Evolutionary conservation across 2,329 filamentous ascomycete species (phyloP).

Genomic region (Aciculosporium take): DNA sequence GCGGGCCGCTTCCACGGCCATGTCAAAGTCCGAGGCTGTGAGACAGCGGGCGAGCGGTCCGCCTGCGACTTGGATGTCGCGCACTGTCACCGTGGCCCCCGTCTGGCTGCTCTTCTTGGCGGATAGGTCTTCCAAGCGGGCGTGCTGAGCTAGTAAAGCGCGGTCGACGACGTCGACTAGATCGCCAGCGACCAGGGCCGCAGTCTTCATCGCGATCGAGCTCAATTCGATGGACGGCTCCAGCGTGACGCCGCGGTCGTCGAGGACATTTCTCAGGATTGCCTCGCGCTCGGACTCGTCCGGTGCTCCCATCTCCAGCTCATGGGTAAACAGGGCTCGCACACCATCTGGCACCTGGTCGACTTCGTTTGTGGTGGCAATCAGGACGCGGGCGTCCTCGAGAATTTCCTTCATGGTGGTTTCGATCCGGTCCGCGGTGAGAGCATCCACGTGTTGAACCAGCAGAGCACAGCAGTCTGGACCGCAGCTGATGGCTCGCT

Average conservation of each 20-base stretch:
- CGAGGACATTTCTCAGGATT: constrained; percentile 66
- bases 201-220: constrained; percentile 84
- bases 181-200: constrained; percentile 86
- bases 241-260: constrained; percentile 60
- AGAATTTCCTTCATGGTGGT: constrained; percentile 73
- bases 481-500: constrained; percentile 79
- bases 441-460: constrained; percentile 78
- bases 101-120: constrained; percentile 22
- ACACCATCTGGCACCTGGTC: constrained; percentile 89
- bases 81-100: constrained; percentile 42
- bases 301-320: constrained; percentile 83
- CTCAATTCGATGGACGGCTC: constrained; percentile 73
- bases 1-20: constrained; percentile 85
- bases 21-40: constrained; percentile 71
- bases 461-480: constrained; percentile 69
- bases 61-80: constrained; percentile 79
- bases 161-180: constrained; percentile 88
- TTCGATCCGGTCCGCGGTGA: constrained; percentile 83
- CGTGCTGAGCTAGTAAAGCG: constrained; percentile 61
- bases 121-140: constrained; percentile 63
- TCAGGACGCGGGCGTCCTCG: constrained; percentile 62
- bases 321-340: constrained; percentile 83
- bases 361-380: constrained; percentile 89
- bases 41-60: constrained; percentile 66
- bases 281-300: constrained; percentile 86